A percentile compares a stretch with the other conserved stretches of the same genome.
Evolutionary conservation across 2,329 filamentous ascomycete genomes (phyloP).

Genomic region (Ceratocystis albifundus): DNA sequence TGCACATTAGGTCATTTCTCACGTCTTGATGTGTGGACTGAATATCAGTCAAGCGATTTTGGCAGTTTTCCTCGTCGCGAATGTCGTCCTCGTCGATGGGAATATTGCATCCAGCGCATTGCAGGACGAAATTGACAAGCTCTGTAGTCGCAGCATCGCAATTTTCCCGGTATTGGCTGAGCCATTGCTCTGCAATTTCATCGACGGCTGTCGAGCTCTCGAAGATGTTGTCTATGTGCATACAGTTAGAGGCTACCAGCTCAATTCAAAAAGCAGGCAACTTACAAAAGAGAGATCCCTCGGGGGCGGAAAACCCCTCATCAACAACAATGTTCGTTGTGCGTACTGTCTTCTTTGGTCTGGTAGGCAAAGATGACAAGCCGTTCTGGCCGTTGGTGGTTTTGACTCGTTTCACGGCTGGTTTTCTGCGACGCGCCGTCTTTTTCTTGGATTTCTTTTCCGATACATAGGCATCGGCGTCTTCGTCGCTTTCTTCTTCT

Average conservation of each 20-base stretch:
- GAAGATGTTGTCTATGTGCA: slow-evolving; percentile 48
- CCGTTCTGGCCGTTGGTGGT: slow-evolving; percentile 41
- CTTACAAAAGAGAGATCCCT: slow-evolving; percentile 23
- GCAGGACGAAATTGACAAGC: slow-evolving; percentile 55
- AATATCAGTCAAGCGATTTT: slow-evolving; percentile 67
- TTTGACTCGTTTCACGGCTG: slow-evolving; percentile 52
- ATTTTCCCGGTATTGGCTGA: slow-evolving; percentile 45
- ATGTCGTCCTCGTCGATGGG: slow-evolving; percentile 74
- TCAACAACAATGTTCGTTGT: slow-evolving; percentile 34
- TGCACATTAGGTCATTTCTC: slow-evolving; percentile 27
- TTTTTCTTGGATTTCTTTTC: slow-evolving; percentile 30
- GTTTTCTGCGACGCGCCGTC: slow-evolving; percentile 41
- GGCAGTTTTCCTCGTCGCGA: slow-evolving; percentile 76
- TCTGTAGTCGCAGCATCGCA: slow-evolving; percentile 46
- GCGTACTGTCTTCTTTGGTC: slow-evolving; percentile 45
- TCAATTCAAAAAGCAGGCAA: slow-evolving; percentile 23
- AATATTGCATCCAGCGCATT: slow-evolving; percentile 67
- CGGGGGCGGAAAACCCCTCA: slow-evolving; percentile 18
- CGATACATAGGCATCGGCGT: slow-evolving; percentile 30
- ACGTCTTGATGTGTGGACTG: slow-evolving; percentile 78
- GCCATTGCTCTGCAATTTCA: slow-evolving; percentile 49
- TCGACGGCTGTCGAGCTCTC: slow-evolving; percentile 45
- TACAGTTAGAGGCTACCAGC: slow-evolving; percentile 2
- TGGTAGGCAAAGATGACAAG: slow-evolving; percentile 38
- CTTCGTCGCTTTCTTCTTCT: slow-evolving; percentile 35